Evolutionary conservation across 2,329 filamentous ascomycete genomes (phyloP).

Genomic region (Ampelomyces quisqualis): DNA sequence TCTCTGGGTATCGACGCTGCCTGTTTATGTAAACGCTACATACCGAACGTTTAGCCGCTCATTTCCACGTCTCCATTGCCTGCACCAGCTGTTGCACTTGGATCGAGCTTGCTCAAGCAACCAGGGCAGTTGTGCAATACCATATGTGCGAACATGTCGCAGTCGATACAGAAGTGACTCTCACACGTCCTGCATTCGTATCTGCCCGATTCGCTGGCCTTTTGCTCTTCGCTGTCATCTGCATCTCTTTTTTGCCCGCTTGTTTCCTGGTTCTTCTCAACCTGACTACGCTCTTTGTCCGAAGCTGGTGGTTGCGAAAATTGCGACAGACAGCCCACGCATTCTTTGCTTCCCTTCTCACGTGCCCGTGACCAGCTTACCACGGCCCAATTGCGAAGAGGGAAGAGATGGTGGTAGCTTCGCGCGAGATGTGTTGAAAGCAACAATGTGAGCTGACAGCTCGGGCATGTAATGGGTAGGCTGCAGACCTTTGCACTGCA

Average conservation of each 20-base stretch:
- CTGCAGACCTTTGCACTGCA: constrained; percentile 88
- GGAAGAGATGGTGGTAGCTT: constrained; percentile 45
- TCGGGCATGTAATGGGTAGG: constrained; percentile 85
- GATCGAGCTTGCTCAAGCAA: constrained; percentile 59
- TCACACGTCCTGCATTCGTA: constrained; percentile 88
- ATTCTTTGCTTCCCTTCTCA: constrained; percentile 54
- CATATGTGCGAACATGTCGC: constrained; percentile 93
- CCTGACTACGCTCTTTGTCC: constrained; percentile 9
- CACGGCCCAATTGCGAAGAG: constrained; percentile 80
- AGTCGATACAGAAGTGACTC: constrained; percentile 96
- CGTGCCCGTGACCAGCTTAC: constrained; percentile 77
- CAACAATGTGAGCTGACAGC: constrained; percentile 88
- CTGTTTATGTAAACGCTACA: background rate
- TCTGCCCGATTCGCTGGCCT: constrained; percentile 75
- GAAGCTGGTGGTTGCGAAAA: constrained; percentile 59
- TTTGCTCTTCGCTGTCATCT: constrained; percentile 41
- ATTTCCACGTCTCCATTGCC: constrained; percentile 35
- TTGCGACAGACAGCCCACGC: constrained; percentile 72
- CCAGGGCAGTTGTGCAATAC: constrained; percentile 94
- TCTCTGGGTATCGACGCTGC: background rate
- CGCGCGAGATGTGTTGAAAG: constrained; percentile 66
- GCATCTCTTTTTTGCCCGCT: constrained; percentile 21
- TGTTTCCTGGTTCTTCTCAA: constrained; percentile 13
- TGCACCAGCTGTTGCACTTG: constrained; percentile 9
- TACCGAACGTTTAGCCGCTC: constrained; percentile 16